Evolutionary conservation across 768 basidiomycete species (phyloP).

Genomic region (Leucocoprinus leucothites): DNA sequence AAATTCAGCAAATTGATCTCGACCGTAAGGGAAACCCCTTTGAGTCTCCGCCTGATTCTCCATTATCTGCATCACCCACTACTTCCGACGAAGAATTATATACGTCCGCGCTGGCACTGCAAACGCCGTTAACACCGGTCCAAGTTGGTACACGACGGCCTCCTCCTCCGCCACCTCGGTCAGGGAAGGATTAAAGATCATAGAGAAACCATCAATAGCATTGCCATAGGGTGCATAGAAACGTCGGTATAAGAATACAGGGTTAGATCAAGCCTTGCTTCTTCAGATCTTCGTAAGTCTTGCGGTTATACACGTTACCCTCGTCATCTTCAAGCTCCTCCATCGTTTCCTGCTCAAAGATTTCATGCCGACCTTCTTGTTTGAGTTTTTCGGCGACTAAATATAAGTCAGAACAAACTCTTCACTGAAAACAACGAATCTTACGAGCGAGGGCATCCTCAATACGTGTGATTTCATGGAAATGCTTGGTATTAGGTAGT

Average conservation of each 20-base stretch:
- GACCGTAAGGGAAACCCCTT: slow-evolving; percentile 60
- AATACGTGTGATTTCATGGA: slow-evolving; percentile 97
- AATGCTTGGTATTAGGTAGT: slow-evolving; percentile 97
- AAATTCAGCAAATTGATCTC: slow-evolving; percentile 30
- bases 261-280: slow-evolving; percentile 85
- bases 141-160: slow-evolving; percentile 15
- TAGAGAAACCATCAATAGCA: background rate
- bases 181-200: slow-evolving; percentile 15
- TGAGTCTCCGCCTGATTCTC: slow-evolving; percentile 62
- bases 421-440: slow-evolving; percentile 33
- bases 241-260: slow-evolving; percentile 13
- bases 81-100: slow-evolving; percentile 87
- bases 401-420: background rate
- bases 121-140: slow-evolving; percentile 66
- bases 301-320: slow-evolving; percentile 96
- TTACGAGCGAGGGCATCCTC: slow-evolving; percentile 91
- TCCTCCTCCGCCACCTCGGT: slow-evolving; percentile 33
- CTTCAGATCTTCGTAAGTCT: slow-evolving; percentile 97
- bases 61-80: slow-evolving; percentile 72
- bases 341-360: slow-evolving; percentile 91
- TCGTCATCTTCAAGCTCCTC: slow-evolving; percentile 98
- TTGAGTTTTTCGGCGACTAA: slow-evolving; percentile 97
- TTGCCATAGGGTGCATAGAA: background rate
- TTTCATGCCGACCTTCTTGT: slow-evolving; percentile 92
- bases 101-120: slow-evolving; percentile 66